Percentiles rank a stretch among this genome's conserved stretches.
These are phyloP conservation scores for Gossypioides kirkii DNA, from an alignment of 345 rosid species.

Conservation along the genomic window DNA sequence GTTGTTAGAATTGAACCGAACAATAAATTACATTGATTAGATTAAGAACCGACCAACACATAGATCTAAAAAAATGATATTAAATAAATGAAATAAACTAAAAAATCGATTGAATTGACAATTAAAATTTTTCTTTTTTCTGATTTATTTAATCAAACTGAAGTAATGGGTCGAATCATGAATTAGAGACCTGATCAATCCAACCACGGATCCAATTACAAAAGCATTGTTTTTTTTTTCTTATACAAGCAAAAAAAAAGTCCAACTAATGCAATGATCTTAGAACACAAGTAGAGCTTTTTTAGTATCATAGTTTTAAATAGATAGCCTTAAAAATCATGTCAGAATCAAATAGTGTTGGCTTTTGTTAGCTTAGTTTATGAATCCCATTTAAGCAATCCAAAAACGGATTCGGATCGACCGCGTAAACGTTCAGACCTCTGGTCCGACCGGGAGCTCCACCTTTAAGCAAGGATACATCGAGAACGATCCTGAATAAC, in stretches of 20 bases:
- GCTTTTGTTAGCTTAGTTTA: slow-evolving; percentile 23
- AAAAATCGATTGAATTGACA: too few relatives aligned
- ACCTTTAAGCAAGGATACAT: slow-evolving; percentile 61
- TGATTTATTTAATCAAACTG: too few relatives aligned
- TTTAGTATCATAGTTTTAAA: background rate
- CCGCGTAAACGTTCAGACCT: slow-evolving; percentile 48
- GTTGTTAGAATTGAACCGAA: too few relatives aligned
- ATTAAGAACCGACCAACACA: too few relatives aligned
- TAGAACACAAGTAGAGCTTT: background rate
- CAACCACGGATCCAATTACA: too few relatives aligned
- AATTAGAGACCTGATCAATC: too few relatives aligned
- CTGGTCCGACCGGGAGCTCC: slow-evolving; percentile 95
- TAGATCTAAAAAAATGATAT: too few relatives aligned
- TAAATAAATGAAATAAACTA: too few relatives aligned
- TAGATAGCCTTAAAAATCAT: background rate
- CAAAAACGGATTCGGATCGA: slow-evolving; percentile 49
- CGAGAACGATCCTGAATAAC: slow-evolving; percentile 59
- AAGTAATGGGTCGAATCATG: too few relatives aligned
- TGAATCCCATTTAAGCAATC: slow-evolving; percentile 37
- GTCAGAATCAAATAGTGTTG: slow-evolving; percentile 9
- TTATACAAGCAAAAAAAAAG: slow-evolving; percentile 25
- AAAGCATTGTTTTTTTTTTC: background rate
- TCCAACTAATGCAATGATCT: slow-evolving; percentile 6
- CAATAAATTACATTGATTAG: too few relatives aligned
- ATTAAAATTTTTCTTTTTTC: too few relatives aligned